Percentiles rank a stretch among this genome's conserved stretches.
phyloP scores from a whole-genome alignment of 2,329 filamentous ascomycete genomes.

The Rachicladosporium sp. region DNA sequence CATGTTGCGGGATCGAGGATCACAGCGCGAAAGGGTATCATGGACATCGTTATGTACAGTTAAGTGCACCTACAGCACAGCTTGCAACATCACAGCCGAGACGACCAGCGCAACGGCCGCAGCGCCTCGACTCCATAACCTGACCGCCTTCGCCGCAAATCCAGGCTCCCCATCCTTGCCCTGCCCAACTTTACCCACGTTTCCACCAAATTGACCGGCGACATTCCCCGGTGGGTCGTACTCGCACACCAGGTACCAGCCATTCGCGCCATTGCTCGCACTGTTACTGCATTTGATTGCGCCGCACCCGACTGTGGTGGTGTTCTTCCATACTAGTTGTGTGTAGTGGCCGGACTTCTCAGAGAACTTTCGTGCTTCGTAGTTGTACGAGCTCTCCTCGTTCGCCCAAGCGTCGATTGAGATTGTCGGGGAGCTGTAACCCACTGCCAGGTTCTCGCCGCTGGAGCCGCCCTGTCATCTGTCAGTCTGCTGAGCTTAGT shows the following conservation, averaged over 20 bases:
- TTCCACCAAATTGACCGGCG: conserved; percentile 20
- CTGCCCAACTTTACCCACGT: conserved; percentile 21
- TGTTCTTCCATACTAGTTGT: conserved; percentile 23
- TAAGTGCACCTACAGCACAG: no score
- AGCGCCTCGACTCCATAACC: no score
- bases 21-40: no score
- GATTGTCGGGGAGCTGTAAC: conserved; percentile 12
- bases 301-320: conserved; percentile 19
- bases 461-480: conserved; percentile 15
- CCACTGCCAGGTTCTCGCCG: conserved; percentile 22
- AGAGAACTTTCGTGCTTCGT: conserved; percentile 15
- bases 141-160: no score
- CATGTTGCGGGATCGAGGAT: no score
- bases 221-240: conserved; percentile 28
- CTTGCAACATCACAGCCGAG: no score
- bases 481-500: conserved; percentile 1
- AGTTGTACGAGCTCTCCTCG: conserved; percentile 20
- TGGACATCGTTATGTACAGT: no score
- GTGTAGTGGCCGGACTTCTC: conserved; percentile 20
- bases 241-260: conserved; percentile 25
- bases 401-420: conserved; percentile 21
- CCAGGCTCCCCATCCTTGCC: conserved; percentile 12
- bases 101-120: no score
- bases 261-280: conserved; percentile 9
- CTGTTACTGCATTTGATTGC: conserved; percentile 10